Conservation (phyloP, 2,329 filamentous ascomycete species). For the Amauroascus niger region DNA sequence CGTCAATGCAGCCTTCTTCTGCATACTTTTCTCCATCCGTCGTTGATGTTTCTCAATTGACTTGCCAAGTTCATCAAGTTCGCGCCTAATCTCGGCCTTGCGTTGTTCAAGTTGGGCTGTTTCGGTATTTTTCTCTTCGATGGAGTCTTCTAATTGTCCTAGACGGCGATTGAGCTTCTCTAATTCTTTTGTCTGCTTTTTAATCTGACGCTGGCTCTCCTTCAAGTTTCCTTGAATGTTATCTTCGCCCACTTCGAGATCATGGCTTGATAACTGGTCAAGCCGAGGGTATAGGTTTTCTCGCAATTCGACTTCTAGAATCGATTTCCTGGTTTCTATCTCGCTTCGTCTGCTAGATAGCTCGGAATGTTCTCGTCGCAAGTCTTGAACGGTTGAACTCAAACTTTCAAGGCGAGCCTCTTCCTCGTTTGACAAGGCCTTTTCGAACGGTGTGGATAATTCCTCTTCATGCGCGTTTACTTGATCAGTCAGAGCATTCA, state of each 20-base stretch:
- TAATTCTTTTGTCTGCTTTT: conserved; percentile 62
- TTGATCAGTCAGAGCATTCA: conserved; percentile 67
- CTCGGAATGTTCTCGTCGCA: conserved; percentile 68
- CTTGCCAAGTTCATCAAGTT: conserved; percentile 64
- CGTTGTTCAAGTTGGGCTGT: conserved; percentile 51
- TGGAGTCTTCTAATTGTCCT: conserved; percentile 61
- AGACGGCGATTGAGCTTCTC: conserved; percentile 59
- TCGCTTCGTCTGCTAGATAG: conserved; percentile 63
- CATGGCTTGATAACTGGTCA: conserved; percentile 71
- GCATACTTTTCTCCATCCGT: conserved; percentile 81
- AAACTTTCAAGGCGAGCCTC: conserved; percentile 68
- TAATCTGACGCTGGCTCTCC: conserved; percentile 70
- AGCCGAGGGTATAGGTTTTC: conserved; percentile 80
- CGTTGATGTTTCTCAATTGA: conserved; percentile 80
- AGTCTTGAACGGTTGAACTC: conserved; percentile 56
- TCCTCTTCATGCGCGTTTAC: conserved; percentile 70
- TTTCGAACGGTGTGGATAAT: conserved; percentile 79
- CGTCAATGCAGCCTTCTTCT: conserved; percentile 71
- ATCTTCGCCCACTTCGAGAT: conserved; percentile 56
- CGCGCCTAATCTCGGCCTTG: conserved; percentile 55
- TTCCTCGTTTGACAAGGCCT: conserved; percentile 71
- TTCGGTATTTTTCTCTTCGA: conserved; percentile 50
- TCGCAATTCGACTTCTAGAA: conserved; percentile 77
- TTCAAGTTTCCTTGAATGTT: conserved; percentile 55
- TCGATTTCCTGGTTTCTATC: conserved; percentile 68